These are phyloP conservation scores for Dendrocalamus sinicus DNA, from an alignment of 176 grass and related monocot genomes.

Conservation along the genomic window DNA sequence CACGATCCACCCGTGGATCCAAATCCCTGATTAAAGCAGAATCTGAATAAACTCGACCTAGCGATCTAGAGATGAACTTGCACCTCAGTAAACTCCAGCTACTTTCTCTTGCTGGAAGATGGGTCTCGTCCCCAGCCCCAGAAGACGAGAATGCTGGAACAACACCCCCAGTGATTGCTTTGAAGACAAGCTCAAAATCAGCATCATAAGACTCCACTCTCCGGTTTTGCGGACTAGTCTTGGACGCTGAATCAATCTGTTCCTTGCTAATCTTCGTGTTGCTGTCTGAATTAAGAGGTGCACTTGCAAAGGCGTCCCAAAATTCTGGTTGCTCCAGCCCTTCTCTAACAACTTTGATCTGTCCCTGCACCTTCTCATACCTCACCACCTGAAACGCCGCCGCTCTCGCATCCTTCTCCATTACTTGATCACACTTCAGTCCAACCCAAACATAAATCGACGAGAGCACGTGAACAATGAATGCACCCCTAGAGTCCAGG, in stretches of 20 bases:
- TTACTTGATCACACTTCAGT: constrained; percentile 68
- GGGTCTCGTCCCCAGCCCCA: constrained; percentile 68
- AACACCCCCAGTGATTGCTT: constrained; percentile 83
- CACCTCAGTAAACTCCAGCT: constrained; percentile 78
- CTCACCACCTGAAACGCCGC: constrained; percentile 89
- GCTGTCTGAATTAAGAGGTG: constrained; percentile 60
- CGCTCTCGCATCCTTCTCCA: constrained; percentile 90
- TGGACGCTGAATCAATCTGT: constrained; percentile 59
- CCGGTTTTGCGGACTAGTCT: constrained; percentile 56
- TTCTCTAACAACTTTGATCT: constrained; percentile 72
- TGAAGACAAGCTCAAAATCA: constrained; percentile 87
- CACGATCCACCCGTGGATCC: constrained; percentile 53
- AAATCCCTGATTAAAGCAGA: constrained; percentile 62
- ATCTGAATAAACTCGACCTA: constrained; percentile 71
- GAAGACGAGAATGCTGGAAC: constrained; percentile 87
- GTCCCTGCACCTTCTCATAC: constrained; percentile 95
- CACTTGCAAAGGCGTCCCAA: constrained; percentile 83
- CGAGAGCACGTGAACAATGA: constrained; percentile 83
- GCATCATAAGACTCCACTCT: constrained; percentile 75
- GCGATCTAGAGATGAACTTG: constrained; percentile 66
- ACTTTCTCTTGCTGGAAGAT: constrained; percentile 90
- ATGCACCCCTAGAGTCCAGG: constrained; percentile 90
- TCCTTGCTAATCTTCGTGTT: constrained; percentile 59
- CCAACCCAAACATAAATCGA: constrained; percentile 98
- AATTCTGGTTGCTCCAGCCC: constrained; percentile 79